Evolutionary conservation across 1,284 basidiomycete species (phyloP), one percentile per base, ranked within the genome.

Genomic region (Malassezia cuniculi): DNA sequence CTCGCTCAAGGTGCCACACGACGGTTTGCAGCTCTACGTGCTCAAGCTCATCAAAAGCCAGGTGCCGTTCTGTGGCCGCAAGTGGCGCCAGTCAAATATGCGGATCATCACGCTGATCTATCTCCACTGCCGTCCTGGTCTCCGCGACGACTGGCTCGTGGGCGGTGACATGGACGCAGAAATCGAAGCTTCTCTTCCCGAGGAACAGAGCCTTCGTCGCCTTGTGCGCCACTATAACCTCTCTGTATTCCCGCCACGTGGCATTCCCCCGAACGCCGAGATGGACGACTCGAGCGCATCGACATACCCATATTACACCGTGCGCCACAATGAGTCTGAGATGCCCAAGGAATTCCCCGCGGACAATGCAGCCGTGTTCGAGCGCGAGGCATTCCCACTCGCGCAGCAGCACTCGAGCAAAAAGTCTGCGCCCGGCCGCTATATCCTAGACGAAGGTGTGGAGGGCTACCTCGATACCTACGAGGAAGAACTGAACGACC

Each of bases 41-140:
- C 74, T 99, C 54, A 97, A 97, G 71, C 74, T 97, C 44, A 86
- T 97, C 72, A 97, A 97, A 74, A 89, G 85, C 54, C 93, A 97
- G 75, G 87, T 97, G 17, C 93, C 93, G 1, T 95, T 87, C 68
- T 94, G 86, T 63, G 93, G 93, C 10, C 76, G 90, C 31, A 95
- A 95, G 71, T 97, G 93, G 93, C 75, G 90, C 34, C 87, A 94
- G 72, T 82, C 87, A 87, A 99, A 97, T 67, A 99, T 99, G 93
- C 93, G 95, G 70, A 84, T 95, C 47, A 97, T 99, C 62, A 99
- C 93, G 4, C 81, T 85, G 20, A 95, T 99, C 52, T 97, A 99
- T 68, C 74, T 97, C 45, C 93, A 94, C 61, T 95, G 89, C 66
- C 75, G 90, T 37, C 90, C 93, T 8, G 87, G 94, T 60, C 74